These are phyloP conservation scores for Trametes meyenii DNA, from an alignment of 768 basidiomycete genomes.

Conservation along the genomic window DNA sequence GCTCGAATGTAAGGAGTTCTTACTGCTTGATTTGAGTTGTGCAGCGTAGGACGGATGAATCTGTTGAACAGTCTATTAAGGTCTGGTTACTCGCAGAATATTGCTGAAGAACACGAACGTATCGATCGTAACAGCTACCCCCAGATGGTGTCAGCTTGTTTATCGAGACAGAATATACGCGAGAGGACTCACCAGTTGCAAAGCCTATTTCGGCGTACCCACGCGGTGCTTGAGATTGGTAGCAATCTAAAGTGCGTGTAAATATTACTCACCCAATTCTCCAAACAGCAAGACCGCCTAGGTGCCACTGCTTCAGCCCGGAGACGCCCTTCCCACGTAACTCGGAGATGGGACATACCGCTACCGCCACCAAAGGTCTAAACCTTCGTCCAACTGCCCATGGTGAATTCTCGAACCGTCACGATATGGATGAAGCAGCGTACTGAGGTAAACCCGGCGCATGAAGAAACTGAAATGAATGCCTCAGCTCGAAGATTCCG, in stretches of 20 bases:
- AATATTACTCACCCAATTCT: neutral
- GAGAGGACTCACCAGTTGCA: neutral
- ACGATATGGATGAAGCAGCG: neutral
- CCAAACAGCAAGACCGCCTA: neutral
- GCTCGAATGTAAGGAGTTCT: neutral
- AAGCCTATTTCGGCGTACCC: neutral
- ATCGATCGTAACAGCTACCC: slow-evolving; percentile 3
- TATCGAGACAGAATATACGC: neutral
- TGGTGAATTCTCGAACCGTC: neutral
- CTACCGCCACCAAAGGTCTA: neutral
- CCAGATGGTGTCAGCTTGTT: neutral
- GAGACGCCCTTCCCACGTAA: too few relatives aligned
- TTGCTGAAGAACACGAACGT: neutral
- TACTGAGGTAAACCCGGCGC: slow-evolving; percentile 7
- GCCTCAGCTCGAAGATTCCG: neutral
- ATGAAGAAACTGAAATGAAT: slow-evolving; percentile 1
- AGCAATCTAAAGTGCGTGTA: too few relatives aligned
- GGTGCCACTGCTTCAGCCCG: too few relatives aligned
- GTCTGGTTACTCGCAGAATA: too few relatives aligned
- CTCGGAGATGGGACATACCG: neutral
- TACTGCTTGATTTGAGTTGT: slow-evolving; percentile 7
- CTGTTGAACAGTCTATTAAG: neutral
- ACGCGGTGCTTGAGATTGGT: too few relatives aligned
- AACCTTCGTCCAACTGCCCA: neutral
- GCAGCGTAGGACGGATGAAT: slow-evolving; percentile 1